Percentiles rank a stretch among this genome's conserved stretches.
Conservation (phyloP, 2,329 filamentous ascomycete genomes). For the Colletotrichum caudatum region DNA sequence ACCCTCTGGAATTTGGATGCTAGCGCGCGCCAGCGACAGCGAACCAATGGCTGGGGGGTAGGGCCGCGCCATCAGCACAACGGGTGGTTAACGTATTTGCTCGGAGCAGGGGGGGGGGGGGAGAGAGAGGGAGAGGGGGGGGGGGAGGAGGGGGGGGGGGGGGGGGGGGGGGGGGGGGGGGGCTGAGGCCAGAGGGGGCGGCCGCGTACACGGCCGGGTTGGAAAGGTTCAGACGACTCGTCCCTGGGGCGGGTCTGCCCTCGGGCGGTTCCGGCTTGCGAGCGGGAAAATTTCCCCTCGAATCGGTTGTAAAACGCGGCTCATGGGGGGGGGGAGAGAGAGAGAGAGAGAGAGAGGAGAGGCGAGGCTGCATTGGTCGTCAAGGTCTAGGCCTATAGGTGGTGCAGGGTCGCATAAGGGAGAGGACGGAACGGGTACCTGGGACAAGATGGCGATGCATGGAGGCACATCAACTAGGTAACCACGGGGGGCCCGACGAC, state of each 20-base stretch:
- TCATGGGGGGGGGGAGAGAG: neutral
- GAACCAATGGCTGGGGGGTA: conserved; percentile 26
- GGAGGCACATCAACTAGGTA: neutral
- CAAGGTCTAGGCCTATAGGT: conserved; percentile 21
- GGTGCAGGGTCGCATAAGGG: neutral
- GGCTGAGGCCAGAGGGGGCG: too few species aligned
- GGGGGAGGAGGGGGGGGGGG: too few species aligned
- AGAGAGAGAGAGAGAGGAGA: neutral
- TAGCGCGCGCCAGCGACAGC: conserved; percentile 35
- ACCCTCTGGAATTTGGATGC: conserved; percentile 33
- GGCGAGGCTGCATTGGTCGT: conserved; percentile 21
- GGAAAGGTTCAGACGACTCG: too few species aligned
- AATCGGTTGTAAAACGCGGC: neutral
- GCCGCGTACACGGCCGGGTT: too few species aligned
- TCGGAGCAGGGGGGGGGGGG: conserved; percentile 15
- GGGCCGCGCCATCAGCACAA: conserved; percentile 38
- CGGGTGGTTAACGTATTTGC: conserved; percentile 22
- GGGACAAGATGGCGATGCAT: conserved; percentile 6
- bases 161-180: too few species aligned
- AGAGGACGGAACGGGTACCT: neutral
- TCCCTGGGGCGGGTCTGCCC: neutral
- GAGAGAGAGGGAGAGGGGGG: too few species aligned
- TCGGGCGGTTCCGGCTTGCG: neutral
- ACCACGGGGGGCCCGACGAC: neutral
- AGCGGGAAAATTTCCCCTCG: neutral